These are phyloP conservation scores for Globisporangium barbulae DNA, from an alignment of 352 stramenopile genomes.

Conservation along the genomic window DNA sequence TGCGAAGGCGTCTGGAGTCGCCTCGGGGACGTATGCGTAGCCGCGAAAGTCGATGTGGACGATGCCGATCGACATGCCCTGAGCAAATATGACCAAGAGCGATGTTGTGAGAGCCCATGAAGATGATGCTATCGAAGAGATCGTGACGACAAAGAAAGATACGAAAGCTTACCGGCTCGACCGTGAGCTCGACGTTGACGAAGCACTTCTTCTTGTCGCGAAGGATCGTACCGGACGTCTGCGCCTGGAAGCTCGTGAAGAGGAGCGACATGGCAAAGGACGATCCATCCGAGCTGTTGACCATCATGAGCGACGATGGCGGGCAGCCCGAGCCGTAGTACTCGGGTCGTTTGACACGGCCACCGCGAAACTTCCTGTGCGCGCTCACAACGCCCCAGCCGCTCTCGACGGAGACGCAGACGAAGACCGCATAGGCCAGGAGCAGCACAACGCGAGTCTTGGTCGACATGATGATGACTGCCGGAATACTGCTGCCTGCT, in stretches of 20 bases:
- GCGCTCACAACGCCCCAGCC: not conserved
- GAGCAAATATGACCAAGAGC: not conserved
- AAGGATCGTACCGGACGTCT: slow-evolving; percentile 14
- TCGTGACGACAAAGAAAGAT: not conserved
- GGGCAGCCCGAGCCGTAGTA: slow-evolving; percentile 28
- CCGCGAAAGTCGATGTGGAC: slow-evolving; percentile 33
- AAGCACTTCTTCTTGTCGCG: slow-evolving; percentile 22
- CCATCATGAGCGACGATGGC: slow-evolving; percentile 19
- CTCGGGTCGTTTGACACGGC: slow-evolving; percentile 21
- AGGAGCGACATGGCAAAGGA: slow-evolving; percentile 27
- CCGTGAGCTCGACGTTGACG: slow-evolving; percentile 25
- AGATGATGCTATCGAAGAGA: not conserved
- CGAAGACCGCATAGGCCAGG: not conserved
- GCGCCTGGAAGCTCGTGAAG: slow-evolving; percentile 25
- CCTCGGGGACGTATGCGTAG: slow-evolving; percentile 22
- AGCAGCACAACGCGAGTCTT: not conserved
- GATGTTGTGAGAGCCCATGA: not conserved
- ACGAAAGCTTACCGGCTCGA: slow-evolving; percentile 16
- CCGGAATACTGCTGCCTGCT: not conserved
- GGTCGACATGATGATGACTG: not conserved
- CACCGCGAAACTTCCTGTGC: slow-evolving; percentile 24
- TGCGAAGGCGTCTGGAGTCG: slow-evolving; percentile 1
- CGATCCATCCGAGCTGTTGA: slow-evolving; percentile 26
- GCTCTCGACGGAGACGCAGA: not conserved
- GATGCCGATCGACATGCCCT: slow-evolving; percentile 37